These are phyloP conservation scores for Metschnikowia lochheadii DNA, from an alignment of 805 yeast genomes.

Conservation along the genomic window DNA sequence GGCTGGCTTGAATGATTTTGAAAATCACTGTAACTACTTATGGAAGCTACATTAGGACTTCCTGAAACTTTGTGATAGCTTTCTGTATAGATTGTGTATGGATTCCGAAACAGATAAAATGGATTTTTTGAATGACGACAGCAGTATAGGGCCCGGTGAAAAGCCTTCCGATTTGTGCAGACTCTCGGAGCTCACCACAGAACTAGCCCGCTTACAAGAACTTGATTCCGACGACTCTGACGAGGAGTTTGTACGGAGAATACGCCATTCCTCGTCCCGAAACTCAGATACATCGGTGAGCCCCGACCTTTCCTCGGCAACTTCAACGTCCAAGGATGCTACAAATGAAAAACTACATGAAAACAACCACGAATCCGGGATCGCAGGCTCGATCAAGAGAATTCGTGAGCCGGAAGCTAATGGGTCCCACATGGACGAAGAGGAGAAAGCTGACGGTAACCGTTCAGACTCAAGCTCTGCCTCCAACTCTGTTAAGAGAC, in stretches of 20 bases:
- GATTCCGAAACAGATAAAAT: conserved; percentile 88
- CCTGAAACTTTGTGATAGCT: too few species aligned
- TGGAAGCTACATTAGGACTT: too few species aligned
- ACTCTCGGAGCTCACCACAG: conserved; percentile 37
- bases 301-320: conserved; percentile 2
- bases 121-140: conserved; percentile 48
- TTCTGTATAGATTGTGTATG: too few species aligned
- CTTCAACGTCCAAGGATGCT: conserved; percentile 1
- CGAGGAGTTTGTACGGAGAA: conserved; percentile 5
- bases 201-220: conserved; percentile 37
- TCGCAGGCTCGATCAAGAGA: conserved; percentile 5
- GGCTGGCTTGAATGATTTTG: too few species aligned
- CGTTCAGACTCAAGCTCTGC: not conserved
- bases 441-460: not conserved
- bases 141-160: conserved; percentile 17
- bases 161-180: conserved; percentile 34
- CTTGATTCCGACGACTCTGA: conserved; percentile 34
- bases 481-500: not conserved
- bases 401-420: conserved; percentile 3
- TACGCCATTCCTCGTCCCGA: conserved; percentile 2
- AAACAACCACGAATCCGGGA: conserved; percentile 1
- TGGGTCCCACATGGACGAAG: conserved; percentile 2
- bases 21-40: too few species aligned
- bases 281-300: conserved; percentile 2
- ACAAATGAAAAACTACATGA: not conserved